These are phyloP conservation scores for Penicillium paradoxum DNA, from an alignment of 495 filamentous ascomycete species.

Conservation along the genomic window DNA sequence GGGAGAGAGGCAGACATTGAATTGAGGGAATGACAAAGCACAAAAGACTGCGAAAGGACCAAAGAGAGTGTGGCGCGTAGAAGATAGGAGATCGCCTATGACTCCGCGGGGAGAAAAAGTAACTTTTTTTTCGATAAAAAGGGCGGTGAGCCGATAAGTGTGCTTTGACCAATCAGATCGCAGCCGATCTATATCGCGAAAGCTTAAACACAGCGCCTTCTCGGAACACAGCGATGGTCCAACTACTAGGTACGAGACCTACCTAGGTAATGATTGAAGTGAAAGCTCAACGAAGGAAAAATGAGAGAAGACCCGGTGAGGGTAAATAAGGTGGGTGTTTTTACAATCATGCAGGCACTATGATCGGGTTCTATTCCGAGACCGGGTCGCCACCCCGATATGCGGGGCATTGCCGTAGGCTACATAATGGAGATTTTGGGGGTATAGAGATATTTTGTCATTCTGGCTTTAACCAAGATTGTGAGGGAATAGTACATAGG, in stretches of 20 bases:
- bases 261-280: too few relatives aligned
- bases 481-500: slow-evolving; percentile 31
- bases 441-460: slow-evolving; percentile 6
- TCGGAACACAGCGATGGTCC: background rate
- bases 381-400: slow-evolving; percentile 6
- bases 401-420: slow-evolving; percentile 6
- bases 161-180: slow-evolving; percentile 21
- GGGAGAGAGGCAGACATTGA: slow-evolving; percentile 87
- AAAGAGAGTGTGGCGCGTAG: slow-evolving; percentile 6
- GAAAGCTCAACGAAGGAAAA: background rate
- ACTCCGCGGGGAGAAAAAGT: slow-evolving; percentile 20
- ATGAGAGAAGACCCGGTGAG: background rate
- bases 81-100: slow-evolving; percentile 10
- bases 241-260: too few relatives aligned
- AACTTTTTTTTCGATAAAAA: slow-evolving; percentile 21
- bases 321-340: background rate
- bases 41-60: slow-evolving; percentile 5
- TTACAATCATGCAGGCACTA: background rate
- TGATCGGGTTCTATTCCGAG: slow-evolving; percentile 4
- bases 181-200: background rate
- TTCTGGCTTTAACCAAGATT: slow-evolving; percentile 7
- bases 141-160: slow-evolving; percentile 42
- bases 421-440: background rate
- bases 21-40: slow-evolving; percentile 1
- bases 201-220: background rate